Conservation (phyloP, 805 yeast genomes). For the Metschnikowia vanudenii region DNA sequence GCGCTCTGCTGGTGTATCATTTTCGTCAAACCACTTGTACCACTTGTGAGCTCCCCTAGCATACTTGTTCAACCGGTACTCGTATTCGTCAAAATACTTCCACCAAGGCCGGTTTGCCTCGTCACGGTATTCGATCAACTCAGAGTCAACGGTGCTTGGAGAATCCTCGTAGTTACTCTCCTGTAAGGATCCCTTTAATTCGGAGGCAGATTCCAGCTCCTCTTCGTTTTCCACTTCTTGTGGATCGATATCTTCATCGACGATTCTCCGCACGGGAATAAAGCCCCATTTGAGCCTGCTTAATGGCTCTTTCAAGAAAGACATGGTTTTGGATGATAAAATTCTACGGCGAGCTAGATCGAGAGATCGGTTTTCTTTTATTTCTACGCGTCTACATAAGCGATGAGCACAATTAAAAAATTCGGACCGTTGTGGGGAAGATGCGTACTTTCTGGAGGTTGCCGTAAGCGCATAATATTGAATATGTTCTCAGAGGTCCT, state of each 20-base stretch:
- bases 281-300: conserved; percentile 33
- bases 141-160: background rate
- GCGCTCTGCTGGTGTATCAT: conserved; percentile 28
- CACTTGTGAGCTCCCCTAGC: conserved; percentile 22
- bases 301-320: conserved; percentile 14
- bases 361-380: too few relatives aligned
- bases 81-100: conserved; percentile 42
- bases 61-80: conserved; percentile 24
- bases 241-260: conserved; percentile 27
- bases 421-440: too few relatives aligned
- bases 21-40: conserved; percentile 31
- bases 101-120: conserved; percentile 53
- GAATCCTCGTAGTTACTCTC: conserved; percentile 13
- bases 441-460: too few relatives aligned
- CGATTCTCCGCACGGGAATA: conserved; percentile 33
- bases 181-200: conserved; percentile 10
- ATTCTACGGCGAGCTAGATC: too few relatives aligned
- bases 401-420: too few relatives aligned
- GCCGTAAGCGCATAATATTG: too few relatives aligned
- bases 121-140: conserved; percentile 45
- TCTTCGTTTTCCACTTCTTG: background rate
- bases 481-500: too few relatives aligned
- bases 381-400: too few relatives aligned
- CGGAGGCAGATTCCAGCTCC: too few relatives aligned
- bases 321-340: conserved; percentile 1